These are phyloP conservation scores for Antarctomyces pellizariae DNA, from an alignment of 495 filamentous ascomycete species.

Conservation along the genomic window DNA sequence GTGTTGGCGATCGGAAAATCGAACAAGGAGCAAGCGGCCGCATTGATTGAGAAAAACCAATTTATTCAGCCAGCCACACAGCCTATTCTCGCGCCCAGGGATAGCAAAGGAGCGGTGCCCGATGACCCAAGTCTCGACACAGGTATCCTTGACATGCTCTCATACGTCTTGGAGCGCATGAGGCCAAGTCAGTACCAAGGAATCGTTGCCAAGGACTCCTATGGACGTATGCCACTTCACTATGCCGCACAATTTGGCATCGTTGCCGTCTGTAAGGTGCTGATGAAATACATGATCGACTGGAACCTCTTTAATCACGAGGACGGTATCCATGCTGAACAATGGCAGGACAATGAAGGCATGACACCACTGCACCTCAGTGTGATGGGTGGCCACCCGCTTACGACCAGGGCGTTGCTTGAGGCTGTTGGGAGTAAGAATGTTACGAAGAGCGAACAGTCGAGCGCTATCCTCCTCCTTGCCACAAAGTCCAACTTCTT, in stretches of 20 bases:
- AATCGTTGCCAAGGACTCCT: slow-evolving; percentile 43
- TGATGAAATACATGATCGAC: slow-evolving; percentile 67
- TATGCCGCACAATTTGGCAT: slow-evolving; percentile 94
- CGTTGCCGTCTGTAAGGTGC: slow-evolving; percentile 60
- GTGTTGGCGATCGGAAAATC: slow-evolving; percentile 73
- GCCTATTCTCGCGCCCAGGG: slow-evolving; percentile 34
- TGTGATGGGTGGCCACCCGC: slow-evolving; percentile 73
- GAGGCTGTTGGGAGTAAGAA: slow-evolving; percentile 53
- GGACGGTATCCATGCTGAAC: slow-evolving; percentile 58
- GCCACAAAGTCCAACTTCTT: slow-evolving; percentile 70
- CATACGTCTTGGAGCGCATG: slow-evolving; percentile 47
- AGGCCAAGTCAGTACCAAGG: slow-evolving; percentile 43
- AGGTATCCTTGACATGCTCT: slow-evolving; percentile 48
- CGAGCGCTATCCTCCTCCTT: slow-evolving; percentile 72
- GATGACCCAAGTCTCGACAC: slow-evolving; percentile 26
- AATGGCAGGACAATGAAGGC: slow-evolving; percentile 85
- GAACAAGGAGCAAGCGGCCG: slow-evolving; percentile 29
- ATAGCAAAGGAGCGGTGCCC: slow-evolving; percentile 27
- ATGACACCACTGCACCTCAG: slow-evolving; percentile 78
- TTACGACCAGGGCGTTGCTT: slow-evolving; percentile 60
- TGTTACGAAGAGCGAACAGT: slow-evolving; percentile 56
- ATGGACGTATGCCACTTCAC: slow-evolving; percentile 74
- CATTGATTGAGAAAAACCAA: slow-evolving; percentile 25
- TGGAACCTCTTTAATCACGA: slow-evolving; percentile 74
- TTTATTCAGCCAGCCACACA: slow-evolving; percentile 59